Conservation (phyloP, 2,329 filamentous ascomycete species). For the Aspergillus sp. region DNA sequence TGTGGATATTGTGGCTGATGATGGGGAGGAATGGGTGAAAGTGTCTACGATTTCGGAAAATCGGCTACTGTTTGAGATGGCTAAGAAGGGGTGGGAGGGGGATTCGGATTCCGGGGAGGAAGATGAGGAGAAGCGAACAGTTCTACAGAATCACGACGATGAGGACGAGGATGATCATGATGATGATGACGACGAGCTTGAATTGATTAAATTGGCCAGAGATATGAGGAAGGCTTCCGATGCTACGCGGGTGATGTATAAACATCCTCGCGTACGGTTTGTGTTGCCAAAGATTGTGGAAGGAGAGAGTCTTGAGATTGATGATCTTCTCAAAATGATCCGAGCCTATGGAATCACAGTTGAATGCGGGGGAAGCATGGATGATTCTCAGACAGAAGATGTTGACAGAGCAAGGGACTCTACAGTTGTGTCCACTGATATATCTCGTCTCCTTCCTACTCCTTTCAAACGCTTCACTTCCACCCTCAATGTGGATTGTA, state of each 20-base stretch:
- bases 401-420: not conserved
- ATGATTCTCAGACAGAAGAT: not conserved
- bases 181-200: constrained; percentile 52
- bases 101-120: constrained; percentile 43
- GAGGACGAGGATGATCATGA: constrained; percentile 37
- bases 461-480: constrained; percentile 38
- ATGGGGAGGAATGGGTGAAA: constrained; percentile 64
- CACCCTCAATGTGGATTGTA: constrained; percentile 49
- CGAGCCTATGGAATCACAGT: constrained; percentile 45
- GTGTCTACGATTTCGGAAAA: constrained; percentile 62
- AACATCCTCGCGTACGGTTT: constrained; percentile 55
- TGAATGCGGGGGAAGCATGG: constrained; percentile 25
- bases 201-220: constrained; percentile 57
- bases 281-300: constrained; percentile 56
- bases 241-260: constrained; percentile 55
- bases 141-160: constrained; percentile 25
- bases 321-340: constrained; percentile 53
- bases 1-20: constrained; percentile 61
- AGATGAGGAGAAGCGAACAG: constrained; percentile 17
- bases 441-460: constrained; percentile 35
- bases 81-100: constrained; percentile 61
- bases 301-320: constrained; percentile 50
- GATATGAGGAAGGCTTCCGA: constrained; percentile 55
- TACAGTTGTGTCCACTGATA: constrained; percentile 11
- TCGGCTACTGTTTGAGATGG: constrained; percentile 62